Conservation (phyloP, 1,139 yeast genomes). For the Hansenula sp. region DNA sequence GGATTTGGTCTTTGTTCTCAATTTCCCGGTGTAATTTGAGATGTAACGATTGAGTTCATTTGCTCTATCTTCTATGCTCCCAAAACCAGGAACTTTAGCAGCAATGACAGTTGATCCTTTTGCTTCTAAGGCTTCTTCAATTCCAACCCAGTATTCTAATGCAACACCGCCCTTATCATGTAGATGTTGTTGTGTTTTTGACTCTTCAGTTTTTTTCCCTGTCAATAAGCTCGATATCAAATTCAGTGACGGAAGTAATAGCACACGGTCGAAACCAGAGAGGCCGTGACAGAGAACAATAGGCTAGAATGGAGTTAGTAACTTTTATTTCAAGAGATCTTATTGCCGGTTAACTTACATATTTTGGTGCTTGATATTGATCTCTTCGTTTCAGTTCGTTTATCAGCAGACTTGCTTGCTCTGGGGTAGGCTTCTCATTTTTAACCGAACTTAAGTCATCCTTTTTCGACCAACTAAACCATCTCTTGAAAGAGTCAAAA, state of each 20-base stretch:
- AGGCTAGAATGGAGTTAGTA: conserved; percentile 34
- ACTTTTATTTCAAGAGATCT: conserved; percentile 23
- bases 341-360: conserved; percentile 14
- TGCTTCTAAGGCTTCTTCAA: conserved; percentile 53
- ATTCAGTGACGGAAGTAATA: conserved; percentile 42
- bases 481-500: conserved; percentile 6
- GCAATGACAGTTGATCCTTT: conserved; percentile 68
- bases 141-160: conserved; percentile 80
- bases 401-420: conserved; percentile 12
- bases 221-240: conserved; percentile 25
- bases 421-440: conserved; percentile 2
- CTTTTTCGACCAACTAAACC: conserved; percentile 9
- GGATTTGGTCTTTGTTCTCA: conserved; percentile 29
- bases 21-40: conserved; percentile 34
- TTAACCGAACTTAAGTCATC: conserved; percentile 1
- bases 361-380: conserved; percentile 36
- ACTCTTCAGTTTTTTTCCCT: conserved; percentile 20
- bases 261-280: conserved; percentile 69
- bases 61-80: conserved; percentile 70
- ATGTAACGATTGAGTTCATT: conserved; percentile 50
- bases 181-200: conserved; percentile 16
- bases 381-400: conserved; percentile 20
- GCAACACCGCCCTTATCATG: conserved; percentile 33
- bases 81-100: conserved; percentile 82
- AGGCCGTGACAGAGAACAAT: conserved; percentile 82